Percentiles rank a stretch among this genome's conserved stretches.
Conservation (phyloP, 345 rosid genomes). For the Gossypium ekmanianum region DNA sequence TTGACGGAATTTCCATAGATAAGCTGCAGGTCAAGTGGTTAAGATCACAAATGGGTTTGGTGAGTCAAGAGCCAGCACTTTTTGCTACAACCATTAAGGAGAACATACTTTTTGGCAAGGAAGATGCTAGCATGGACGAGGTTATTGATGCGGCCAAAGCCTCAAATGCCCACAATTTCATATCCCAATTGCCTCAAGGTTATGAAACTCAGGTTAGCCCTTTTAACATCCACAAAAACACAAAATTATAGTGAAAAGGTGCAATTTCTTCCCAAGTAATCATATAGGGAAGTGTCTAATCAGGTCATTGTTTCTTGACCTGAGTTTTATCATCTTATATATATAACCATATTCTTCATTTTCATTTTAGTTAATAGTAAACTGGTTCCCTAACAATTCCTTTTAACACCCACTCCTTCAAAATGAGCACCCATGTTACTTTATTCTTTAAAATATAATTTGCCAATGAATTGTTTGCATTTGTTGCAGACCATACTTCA, state of each 20-base stretch:
- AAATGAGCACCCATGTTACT: constrained; percentile 11
- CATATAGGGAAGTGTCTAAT: not conserved
- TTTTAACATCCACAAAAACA: not conserved
- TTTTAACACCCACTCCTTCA: not conserved
- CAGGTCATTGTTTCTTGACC: not conserved
- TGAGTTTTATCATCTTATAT: not conserved
- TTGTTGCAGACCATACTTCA: not conserved
- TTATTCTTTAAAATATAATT: not conserved
- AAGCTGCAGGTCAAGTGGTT: constrained; percentile 79
- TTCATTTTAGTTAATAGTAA: not conserved
- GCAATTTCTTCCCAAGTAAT: no score
- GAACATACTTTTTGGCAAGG: constrained; percentile 72
- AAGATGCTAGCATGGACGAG: constrained; percentile 52
- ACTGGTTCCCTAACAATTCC: not conserved
- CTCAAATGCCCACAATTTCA: constrained; percentile 69
- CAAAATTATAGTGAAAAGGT: no score
- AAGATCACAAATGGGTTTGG: constrained; percentile 71
- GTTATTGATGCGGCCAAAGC: constrained; percentile 60
- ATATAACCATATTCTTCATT: not conserved
- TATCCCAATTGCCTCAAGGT: constrained; percentile 53
- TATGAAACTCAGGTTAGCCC: constrained; percentile 69
- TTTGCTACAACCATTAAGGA: constrained; percentile 73
- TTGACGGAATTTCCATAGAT: constrained; percentile 59
- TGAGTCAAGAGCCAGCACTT: constrained; percentile 75
- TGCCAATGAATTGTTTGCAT: not conserved